Percentiles rank a stretch among this genome's conserved stretches.
phyloP scores from a whole-genome alignment of 2,329 filamentous ascomycete genomes.

The Hortaea werneckii region DNA sequence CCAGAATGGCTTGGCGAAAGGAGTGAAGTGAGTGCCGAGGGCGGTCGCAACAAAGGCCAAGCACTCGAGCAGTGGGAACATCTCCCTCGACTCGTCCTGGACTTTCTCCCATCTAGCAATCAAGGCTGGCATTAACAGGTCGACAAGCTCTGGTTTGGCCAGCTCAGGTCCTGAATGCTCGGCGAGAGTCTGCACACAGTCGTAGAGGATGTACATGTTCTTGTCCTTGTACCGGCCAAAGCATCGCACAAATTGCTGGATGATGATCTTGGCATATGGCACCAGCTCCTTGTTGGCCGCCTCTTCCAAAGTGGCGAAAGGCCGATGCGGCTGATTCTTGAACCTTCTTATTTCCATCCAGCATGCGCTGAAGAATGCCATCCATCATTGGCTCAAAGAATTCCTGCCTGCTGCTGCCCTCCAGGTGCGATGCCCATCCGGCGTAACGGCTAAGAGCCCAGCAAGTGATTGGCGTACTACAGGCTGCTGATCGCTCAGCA shows the following conservation, averaged over 20 bases:
- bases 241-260: conserved; percentile 83
- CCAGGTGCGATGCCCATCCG: conserved; percentile 73
- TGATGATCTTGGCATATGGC: conserved; percentile 80
- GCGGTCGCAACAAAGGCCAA: conserved; percentile 88
- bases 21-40: conserved; percentile 69
- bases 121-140: conserved; percentile 83
- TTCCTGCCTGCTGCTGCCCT: conserved; percentile 56
- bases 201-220: conserved; percentile 98
- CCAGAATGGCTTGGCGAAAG: conserved; percentile 81
- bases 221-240: conserved; percentile 95
- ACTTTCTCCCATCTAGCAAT: conserved; percentile 82
- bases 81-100: conserved; percentile 76
- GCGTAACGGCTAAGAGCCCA: conserved; percentile 96
- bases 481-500: conserved; percentile 75
- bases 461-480: conserved; percentile 95
- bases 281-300: conserved; percentile 72
- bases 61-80: conserved; percentile 93
- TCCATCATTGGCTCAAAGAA: conserved; percentile 98
- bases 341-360: conserved; percentile 95
- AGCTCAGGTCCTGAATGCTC: conserved; percentile 79
- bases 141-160: conserved; percentile 69
- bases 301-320: conserved; percentile 87
- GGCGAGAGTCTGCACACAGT: conserved; percentile 93
- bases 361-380: conserved; percentile 84
- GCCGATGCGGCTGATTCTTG: conserved; percentile 93